These are phyloP conservation scores for Athelia sp. DNA, from an alignment of 1,284 basidiomycete genomes.

Conservation along the genomic window DNA sequence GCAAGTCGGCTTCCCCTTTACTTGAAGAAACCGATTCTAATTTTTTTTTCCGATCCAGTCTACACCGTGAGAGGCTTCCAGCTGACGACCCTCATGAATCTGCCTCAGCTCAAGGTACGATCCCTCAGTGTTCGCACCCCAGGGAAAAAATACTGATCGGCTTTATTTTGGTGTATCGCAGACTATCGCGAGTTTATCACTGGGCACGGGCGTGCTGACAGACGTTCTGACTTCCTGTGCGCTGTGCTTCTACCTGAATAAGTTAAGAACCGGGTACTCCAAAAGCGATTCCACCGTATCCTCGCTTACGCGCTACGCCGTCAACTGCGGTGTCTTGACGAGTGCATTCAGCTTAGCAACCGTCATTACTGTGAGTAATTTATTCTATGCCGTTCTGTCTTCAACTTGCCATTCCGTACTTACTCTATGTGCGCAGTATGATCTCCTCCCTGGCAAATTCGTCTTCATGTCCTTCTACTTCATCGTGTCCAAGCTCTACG, in stretches of 20 bases:
- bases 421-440: background rate
- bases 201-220: slow-evolving; percentile 9
- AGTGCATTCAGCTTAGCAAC: slow-evolving; percentile 7
- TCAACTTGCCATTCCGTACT: background rate
- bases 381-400: background rate
- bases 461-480: background rate
- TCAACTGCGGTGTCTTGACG: slow-evolving; percentile 7
- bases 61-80: slow-evolving; percentile 2
- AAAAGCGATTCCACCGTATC: slow-evolving; percentile 9
- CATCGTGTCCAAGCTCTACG: background rate
- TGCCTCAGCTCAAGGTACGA: slow-evolving; percentile 5
- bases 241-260: slow-evolving; percentile 7
- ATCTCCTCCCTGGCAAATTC: background rate
- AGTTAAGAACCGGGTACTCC: slow-evolving; percentile 7
- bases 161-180: background rate
- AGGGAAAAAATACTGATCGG: background rate
- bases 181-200: slow-evolving; percentile 8
- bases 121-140: background rate
- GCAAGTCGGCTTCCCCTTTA: background rate
- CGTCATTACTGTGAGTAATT: slow-evolving; percentile 3
- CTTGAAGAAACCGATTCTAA: too few relatives aligned
- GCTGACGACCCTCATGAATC: background rate
- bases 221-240: slow-evolving; percentile 7
- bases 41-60: background rate
- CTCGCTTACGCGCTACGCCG: slow-evolving; percentile 4